Conservation (phyloP, 2,329 filamentous ascomycete genomes). For the Epichloe uncinata region DNA sequence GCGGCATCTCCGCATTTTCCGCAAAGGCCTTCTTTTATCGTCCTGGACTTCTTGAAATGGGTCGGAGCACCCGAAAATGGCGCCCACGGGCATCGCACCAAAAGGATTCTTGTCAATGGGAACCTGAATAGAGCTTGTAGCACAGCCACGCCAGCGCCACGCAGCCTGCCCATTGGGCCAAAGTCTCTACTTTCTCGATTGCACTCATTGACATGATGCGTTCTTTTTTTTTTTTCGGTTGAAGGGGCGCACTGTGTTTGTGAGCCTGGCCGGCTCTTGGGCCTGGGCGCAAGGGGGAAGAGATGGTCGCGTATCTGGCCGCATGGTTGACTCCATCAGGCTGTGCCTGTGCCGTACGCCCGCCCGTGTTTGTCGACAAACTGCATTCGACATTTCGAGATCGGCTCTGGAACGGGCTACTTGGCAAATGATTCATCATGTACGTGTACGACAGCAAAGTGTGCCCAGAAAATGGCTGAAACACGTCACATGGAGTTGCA, state of each 20-base stretch:
- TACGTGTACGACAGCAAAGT: not conserved
- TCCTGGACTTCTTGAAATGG: no score
- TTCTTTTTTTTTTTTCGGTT: no score
- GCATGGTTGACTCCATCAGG: not conserved
- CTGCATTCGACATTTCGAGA: not conserved
- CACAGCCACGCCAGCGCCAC: no score
- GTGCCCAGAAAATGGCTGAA: not conserved
- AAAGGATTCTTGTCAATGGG: no score
- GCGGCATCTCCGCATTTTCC: no score
- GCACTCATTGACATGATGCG: no score
- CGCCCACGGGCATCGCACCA: no score
- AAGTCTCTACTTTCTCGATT: no score
- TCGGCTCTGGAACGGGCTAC: not conserved
- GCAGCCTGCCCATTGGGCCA: no score
- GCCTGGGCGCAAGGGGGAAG: conserved; percentile 1
- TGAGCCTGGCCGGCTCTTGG: conserved; percentile 3
- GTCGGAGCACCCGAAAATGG: no score
- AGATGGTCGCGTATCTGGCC: not conserved
- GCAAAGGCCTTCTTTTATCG: no score
- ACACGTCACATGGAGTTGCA: not conserved
- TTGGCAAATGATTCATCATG: not conserved
- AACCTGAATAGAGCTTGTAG: no score
- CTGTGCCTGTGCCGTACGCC: not conserved
- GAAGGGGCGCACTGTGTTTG: not conserved
- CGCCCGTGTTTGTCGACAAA: not conserved